phyloP scores from a whole-genome alignment of 352 stramenopile species.

The Globisporangium sylvaticum region DNA sequence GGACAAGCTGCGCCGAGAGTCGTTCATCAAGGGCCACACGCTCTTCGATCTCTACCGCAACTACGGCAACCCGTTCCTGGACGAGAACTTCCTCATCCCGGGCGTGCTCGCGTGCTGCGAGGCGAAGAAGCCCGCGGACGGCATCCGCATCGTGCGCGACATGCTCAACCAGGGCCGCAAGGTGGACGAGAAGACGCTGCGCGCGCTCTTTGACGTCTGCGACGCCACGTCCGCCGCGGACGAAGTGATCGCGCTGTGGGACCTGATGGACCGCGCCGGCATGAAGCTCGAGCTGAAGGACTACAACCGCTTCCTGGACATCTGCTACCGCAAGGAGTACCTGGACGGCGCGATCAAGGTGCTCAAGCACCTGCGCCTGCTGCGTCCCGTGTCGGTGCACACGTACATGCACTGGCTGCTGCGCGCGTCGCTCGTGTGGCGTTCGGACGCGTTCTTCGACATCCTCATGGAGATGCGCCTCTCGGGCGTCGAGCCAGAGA shows the following conservation, averaged over 20 bases:
- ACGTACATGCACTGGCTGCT: conserved; percentile 87
- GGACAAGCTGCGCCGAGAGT: conserved; percentile 54
- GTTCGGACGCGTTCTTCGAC: conserved; percentile 80
- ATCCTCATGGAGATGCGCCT: conserved; percentile 86
- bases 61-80: conserved; percentile 80
- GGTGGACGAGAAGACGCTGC: conserved; percentile 68
- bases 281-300: conserved; percentile 51
- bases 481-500: conserved; percentile 73
- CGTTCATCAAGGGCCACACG: conserved; percentile 70
- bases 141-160: conserved; percentile 75
- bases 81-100: conserved; percentile 77
- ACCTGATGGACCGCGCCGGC: conserved; percentile 61
- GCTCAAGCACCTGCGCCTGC: conserved; percentile 67
- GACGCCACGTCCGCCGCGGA: conserved; percentile 58
- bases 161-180: conserved; percentile 86
- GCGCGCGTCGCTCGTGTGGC: conserved; percentile 73
- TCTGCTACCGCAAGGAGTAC: conserved; percentile 77
- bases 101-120: conserved; percentile 79
- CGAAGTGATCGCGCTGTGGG: conserved; percentile 68
- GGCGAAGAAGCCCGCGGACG: conserved; percentile 63
- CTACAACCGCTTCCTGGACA: conserved; percentile 67
- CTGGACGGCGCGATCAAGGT: conserved; percentile 75
- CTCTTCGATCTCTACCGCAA: conserved; percentile 86
- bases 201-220: conserved; percentile 66
- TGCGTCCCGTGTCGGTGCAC: conserved; percentile 57